phyloP scores from a whole-genome alignment of 2,329 filamentous ascomycete species.

The Didymella lethalis region DNA sequence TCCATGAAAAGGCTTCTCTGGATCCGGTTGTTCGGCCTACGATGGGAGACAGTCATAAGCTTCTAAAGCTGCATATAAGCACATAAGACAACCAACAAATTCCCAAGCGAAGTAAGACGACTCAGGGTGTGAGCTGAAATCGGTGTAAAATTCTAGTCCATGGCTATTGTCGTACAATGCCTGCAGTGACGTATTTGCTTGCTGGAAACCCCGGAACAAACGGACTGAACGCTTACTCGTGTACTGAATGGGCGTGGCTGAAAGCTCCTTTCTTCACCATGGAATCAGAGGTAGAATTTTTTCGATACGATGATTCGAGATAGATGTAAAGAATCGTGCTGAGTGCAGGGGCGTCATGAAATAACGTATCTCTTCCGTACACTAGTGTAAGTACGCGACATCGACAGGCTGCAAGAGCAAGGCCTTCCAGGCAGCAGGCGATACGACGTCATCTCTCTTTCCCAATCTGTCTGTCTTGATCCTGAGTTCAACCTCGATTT shows the following conservation, averaged over 20 bases:
- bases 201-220: constrained; percentile 6
- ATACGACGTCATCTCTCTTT: neutral
- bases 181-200: constrained; percentile 9
- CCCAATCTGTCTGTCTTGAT: neutral
- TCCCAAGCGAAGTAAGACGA: constrained; percentile 6
- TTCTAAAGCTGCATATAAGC: neutral
- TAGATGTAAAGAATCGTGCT: too few relatives aligned
- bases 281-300: constrained; percentile 7
- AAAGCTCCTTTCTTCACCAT: constrained; percentile 9
- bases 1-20: neutral
- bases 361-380: neutral
- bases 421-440: neutral
- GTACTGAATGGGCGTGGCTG: neutral
- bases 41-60: neutral
- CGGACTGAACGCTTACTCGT: constrained; percentile 11
- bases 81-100: neutral
- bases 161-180: constrained; percentile 8
- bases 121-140: neutral
- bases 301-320: neutral
- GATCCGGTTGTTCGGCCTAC: neutral
- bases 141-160: constrained; percentile 6
- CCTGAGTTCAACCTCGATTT: neutral
- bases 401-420: neutral
- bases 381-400: neutral
- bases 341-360: neutral